Conservation (phyloP, 768 basidiomycete genomes). For the Gyrodon lividus region DNA sequence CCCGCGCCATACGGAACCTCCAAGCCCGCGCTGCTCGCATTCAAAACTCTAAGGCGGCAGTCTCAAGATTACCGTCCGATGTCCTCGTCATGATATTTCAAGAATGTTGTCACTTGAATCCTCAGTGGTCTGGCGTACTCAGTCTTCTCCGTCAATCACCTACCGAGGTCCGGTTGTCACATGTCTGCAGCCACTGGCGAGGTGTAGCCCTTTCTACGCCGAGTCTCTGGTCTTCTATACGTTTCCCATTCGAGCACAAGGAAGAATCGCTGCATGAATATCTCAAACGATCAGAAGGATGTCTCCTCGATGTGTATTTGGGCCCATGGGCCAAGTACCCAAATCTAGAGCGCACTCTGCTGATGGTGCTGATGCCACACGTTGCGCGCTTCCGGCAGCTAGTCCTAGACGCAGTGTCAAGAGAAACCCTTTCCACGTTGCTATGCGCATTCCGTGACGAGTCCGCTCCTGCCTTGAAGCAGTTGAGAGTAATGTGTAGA, state of each 20-base stretch:
- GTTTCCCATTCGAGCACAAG: constrained; percentile 29
- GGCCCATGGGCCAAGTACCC: constrained; percentile 34
- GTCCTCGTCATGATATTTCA: constrained; percentile 33
- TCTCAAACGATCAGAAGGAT: constrained; percentile 31
- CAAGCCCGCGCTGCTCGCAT: constrained; percentile 31
- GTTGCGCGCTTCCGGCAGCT: constrained; percentile 28
- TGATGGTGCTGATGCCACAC: constrained; percentile 29
- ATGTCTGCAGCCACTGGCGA: constrained; percentile 36
- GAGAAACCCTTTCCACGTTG: constrained; percentile 27
- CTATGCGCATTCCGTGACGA: constrained; percentile 24
- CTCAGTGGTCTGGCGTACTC: constrained; percentile 33
- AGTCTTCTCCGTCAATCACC: constrained; percentile 33
- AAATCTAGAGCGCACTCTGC: constrained; percentile 24
- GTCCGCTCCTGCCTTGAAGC: constrained; percentile 26
- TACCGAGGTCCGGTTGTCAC: constrained; percentile 34
- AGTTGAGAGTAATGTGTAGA: constrained; percentile 30
- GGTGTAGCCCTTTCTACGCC: constrained; percentile 33
- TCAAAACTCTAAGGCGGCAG: constrained; percentile 29
- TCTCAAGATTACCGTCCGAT: constrained; percentile 31
- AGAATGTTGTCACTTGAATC: constrained; percentile 30
- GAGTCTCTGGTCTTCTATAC: constrained; percentile 35
- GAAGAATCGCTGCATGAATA: constrained; percentile 32
- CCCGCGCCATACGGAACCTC: constrained; percentile 25
- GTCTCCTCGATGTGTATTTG: constrained; percentile 32
- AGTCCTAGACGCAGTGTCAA: constrained; percentile 30